Evolutionary conservation across 352 stramenopile species (phyloP).

Genomic region (Hyaloperonospora brassicae): DNA sequence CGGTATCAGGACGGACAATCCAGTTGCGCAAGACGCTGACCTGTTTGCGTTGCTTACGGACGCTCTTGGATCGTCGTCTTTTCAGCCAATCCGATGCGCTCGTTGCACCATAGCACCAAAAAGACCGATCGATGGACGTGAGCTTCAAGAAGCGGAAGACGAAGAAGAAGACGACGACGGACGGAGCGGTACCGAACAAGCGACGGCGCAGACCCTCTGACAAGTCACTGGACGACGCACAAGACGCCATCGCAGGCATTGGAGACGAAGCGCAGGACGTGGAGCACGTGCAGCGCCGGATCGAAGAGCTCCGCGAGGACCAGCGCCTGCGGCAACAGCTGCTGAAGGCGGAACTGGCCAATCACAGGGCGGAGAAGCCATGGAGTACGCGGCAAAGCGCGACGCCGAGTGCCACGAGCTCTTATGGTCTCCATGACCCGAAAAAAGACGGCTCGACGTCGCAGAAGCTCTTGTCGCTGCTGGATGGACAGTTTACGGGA

Average conservation of each 20-base stretch:
- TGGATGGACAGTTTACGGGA: conserved; percentile 77
- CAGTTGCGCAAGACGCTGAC: too few species aligned
- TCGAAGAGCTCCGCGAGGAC: conserved; percentile 67
- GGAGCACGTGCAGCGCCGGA: conserved; percentile 40
- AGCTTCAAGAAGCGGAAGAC: conserved; percentile 53
- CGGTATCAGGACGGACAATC: too few species aligned
- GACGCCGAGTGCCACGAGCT: conserved; percentile 3
- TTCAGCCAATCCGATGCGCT: conserved; percentile 15
- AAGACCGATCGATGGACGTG: conserved; percentile 21
- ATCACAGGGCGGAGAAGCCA: conserved; percentile 12
- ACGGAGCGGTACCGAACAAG: too few species aligned
- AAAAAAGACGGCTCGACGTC: conserved; percentile 60
- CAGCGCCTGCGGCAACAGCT: conserved; percentile 49
- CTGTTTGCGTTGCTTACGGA: too few species aligned
- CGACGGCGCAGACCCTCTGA: conserved; percentile 35
- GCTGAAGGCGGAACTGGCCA: conserved; percentile 26
- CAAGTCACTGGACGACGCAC: conserved; percentile 15
- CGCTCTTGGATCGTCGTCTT: background rate
- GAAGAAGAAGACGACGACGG: too few species aligned
- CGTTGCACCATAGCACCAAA: background rate
- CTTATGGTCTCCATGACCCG: conserved; percentile 67
- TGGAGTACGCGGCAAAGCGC: conserved; percentile 10
- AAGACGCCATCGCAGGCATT: background rate
- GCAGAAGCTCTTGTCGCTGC: conserved; percentile 62
- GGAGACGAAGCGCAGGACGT: conserved; percentile 8